Conservation (phyloP, 768 basidiomycete species). For the Mrakia gelida region DNA sequence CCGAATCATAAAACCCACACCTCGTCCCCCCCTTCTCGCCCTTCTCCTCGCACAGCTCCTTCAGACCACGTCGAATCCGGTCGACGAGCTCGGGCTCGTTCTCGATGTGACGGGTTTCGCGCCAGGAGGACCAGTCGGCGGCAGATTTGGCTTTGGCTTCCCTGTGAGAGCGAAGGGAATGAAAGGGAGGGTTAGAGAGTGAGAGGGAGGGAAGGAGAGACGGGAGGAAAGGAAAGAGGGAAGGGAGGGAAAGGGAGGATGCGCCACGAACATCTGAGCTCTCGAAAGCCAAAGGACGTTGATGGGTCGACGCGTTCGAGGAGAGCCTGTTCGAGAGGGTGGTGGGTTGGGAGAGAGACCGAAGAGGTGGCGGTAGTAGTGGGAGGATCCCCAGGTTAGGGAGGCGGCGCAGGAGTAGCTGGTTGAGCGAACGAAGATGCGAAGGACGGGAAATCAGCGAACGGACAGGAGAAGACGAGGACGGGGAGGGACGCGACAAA, state of each 20-base stretch:
- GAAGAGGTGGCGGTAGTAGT: slow-evolving; percentile 42
- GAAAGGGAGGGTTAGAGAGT: slow-evolving; percentile 38
- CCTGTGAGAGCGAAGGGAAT: slow-evolving; percentile 37
- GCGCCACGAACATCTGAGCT: slow-evolving; percentile 37
- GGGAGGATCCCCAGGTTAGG: slow-evolving; percentile 41
- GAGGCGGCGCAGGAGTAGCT: slow-evolving; percentile 40
- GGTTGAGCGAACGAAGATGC: neutral
- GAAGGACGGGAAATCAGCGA: neutral
- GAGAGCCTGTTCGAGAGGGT: slow-evolving; percentile 1
- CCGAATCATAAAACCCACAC: slow-evolving; percentile 37
- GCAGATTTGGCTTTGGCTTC: slow-evolving; percentile 38
- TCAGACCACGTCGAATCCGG: slow-evolving; percentile 33
- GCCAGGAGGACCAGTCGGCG: slow-evolving; percentile 40
- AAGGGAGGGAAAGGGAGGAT: slow-evolving; percentile 34
- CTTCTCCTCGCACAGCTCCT: slow-evolving; percentile 29
- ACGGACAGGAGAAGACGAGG: neutral
- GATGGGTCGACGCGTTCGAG: slow-evolving; percentile 24
- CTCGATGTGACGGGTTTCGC: slow-evolving; percentile 40
- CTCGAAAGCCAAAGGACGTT: slow-evolving; percentile 43
- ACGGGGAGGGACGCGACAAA: neutral
- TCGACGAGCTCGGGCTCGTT: slow-evolving; percentile 39
- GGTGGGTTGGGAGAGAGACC: slow-evolving; percentile 36
- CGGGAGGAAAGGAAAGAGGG: neutral
- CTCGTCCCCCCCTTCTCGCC: neutral
- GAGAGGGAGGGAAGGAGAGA: neutral